Conservation (phyloP, 2,329 filamentous ascomycete genomes). For the Aquanectria penicillioides region DNA sequence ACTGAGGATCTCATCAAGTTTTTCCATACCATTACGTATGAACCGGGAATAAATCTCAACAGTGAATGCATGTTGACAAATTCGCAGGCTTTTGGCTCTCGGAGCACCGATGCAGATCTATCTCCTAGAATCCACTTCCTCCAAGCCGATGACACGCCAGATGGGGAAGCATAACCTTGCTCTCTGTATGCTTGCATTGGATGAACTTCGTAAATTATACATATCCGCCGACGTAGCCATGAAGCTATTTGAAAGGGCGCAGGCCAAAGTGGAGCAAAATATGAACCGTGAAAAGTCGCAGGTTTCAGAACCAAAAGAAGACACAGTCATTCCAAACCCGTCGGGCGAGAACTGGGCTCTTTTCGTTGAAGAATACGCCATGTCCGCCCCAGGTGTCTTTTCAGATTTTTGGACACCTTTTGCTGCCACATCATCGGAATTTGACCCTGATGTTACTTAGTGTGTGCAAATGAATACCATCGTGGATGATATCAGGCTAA, state of each 20-base stretch:
- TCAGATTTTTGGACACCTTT: slow-evolving; percentile 1
- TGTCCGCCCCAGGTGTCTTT: background rate
- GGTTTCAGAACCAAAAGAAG: background rate
- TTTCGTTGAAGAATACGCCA: background rate
- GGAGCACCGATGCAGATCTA: slow-evolving; percentile 23
- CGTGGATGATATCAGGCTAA: background rate
- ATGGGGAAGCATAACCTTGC: slow-evolving; percentile 23
- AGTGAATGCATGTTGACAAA: background rate
- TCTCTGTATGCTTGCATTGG: slow-evolving; percentile 20
- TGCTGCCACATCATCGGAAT: background rate
- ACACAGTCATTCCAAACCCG: background rate
- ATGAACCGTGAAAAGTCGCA: background rate
- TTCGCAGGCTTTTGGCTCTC: slow-evolving; percentile 13
- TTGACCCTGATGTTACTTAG: background rate
- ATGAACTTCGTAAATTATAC: slow-evolving; percentile 18
- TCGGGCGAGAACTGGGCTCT: background rate
- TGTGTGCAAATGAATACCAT: background rate
- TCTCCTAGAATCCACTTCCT: slow-evolving; percentile 22
- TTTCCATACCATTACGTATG: slow-evolving; percentile 13
- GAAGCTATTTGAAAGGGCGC: slow-evolving; percentile 17
- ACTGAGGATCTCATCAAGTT: slow-evolving; percentile 10
- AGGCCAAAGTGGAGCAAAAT: background rate
- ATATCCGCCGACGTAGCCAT: slow-evolving; percentile 18
- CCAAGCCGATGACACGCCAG: background rate
- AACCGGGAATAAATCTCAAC: background rate